Base-by-base conservation (phyloP, 2,329 filamentous ascomycete species). In the Aspergillus costaricaensis region DNA sequence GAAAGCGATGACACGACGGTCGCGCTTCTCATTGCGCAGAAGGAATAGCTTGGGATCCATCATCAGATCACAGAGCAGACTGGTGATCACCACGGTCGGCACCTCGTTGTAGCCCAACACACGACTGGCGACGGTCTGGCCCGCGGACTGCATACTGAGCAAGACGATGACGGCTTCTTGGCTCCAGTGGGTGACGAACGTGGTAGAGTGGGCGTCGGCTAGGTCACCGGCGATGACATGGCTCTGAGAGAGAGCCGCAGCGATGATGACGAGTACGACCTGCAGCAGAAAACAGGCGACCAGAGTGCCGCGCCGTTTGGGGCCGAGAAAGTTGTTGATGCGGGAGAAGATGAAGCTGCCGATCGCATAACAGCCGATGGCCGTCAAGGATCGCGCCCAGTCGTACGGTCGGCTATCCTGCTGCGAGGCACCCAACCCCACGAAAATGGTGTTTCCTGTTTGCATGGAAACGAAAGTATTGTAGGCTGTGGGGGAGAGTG, bases 311-410 rank as follows among this genome's bases (percentile, higher is more conserved):
- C 72, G 65, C 25, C 61, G 64, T 32, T 61, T 64, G 52, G 65
- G 19, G 9, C 72, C 67, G 8, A 73, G 15, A 41, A 64, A 19
- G 25, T 62, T 69, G 60, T 75, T 73, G 36, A 79, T 60, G 9
- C 72, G 71, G 5, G 77, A 75, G 63, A 80, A 81, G 41, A 71
- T 59, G 21, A 77, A 71, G 39, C 75, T 79, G 25, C 78, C 79
- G n/a, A 77, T 53, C 38, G 73, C 64, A 63, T 80, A 81, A 60
- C 74, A 80, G 15, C 72, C 74, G 62, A 81, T 79, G 2, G 78
- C 80, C 47, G 74, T 76, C 19, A 80, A 71, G 12, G 78, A 81
- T 15, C 77, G 75, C 15, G 76, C 74, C 78, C 79, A 81, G 57
- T 77, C 78, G 59, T 73, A 80, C 2, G 76, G 74, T 43, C 65